These are phyloP conservation scores for Suhomyces canberraensis DNA, from an alignment of 805 yeast genomes.

Conservation along the genomic window DNA sequence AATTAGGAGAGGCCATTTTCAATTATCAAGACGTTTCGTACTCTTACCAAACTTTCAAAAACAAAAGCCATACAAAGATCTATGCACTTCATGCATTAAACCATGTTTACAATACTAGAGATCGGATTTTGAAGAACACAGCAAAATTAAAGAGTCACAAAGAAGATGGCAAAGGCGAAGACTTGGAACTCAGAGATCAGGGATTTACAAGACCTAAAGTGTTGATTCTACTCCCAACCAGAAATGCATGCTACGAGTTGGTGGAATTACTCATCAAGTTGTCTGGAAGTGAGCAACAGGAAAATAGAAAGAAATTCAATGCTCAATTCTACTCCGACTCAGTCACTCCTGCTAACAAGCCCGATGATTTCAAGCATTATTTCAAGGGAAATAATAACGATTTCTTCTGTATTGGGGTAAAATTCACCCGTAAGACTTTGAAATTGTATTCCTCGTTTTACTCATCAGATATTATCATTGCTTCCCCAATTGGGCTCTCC, in stretches of 20 bases:
- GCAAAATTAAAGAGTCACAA: slow-evolving; percentile 47
- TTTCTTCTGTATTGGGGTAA: slow-evolving; percentile 86
- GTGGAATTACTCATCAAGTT: slow-evolving; percentile 58
- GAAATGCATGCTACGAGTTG: slow-evolving; percentile 70
- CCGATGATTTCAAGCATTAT: slow-evolving; percentile 74
- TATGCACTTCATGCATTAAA: slow-evolving; percentile 73
- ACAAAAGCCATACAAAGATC: slow-evolving; percentile 55
- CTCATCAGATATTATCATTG: slow-evolving; percentile 79
- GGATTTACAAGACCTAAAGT: slow-evolving; percentile 95
- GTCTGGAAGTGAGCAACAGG: slow-evolving; percentile 71
- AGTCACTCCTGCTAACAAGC: slow-evolving; percentile 55
- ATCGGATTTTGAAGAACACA: slow-evolving; percentile 75
- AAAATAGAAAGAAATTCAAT: slow-evolving; percentile 72
- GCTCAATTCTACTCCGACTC: slow-evolving; percentile 60
- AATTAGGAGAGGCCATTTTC: slow-evolving; percentile 61
- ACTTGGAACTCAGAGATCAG: slow-evolving; percentile 78
- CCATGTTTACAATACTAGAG: slow-evolving; percentile 85
- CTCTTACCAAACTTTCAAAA: slow-evolving; percentile 52
- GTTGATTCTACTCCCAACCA: slow-evolving; percentile 76
- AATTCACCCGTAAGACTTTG: slow-evolving; percentile 82
- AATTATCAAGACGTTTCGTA: slow-evolving; percentile 69
- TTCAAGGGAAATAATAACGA: slow-evolving; percentile 92
- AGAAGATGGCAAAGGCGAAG: slow-evolving; percentile 31
- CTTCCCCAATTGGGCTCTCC: slow-evolving; percentile 84
- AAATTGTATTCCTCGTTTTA: slow-evolving; percentile 83